Percentiles rank a stretch among this genome's conserved stretches.
Conservation (phyloP, 208 protist species). For the Trypanosoma lewisi region DNA sequence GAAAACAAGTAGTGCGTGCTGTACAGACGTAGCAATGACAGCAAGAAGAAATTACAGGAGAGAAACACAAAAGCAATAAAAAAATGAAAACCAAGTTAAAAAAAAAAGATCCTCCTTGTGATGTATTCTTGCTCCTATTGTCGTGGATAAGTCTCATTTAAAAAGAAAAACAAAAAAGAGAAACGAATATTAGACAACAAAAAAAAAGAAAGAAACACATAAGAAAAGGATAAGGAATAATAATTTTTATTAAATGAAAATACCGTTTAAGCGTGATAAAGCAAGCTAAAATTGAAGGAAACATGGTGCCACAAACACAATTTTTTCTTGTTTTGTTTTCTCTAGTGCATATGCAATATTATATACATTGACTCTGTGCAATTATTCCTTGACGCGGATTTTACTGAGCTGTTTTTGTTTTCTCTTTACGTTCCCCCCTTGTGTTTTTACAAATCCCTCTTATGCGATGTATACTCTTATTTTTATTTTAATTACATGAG, state of each 20-base stretch:
- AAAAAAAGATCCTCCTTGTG: neutral
- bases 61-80: neutral
- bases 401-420: neutral
- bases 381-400: neutral
- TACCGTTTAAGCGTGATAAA: neutral
- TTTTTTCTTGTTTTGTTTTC: neutral
- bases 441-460: neutral
- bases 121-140: neutral
- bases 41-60: neutral
- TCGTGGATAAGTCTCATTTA: neutral
- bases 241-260: neutral
- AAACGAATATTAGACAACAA: neutral
- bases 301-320: neutral
- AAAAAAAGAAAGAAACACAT: neutral
- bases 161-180: neutral
- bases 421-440: slow-evolving; percentile 1
- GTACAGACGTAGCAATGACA: neutral
- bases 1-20: neutral
- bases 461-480: neutral
- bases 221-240: neutral
- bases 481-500: neutral
- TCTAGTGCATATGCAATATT: neutral
- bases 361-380: no score
- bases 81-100: neutral
- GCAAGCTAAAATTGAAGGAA: neutral